These are phyloP conservation scores for Inga laurina DNA, from an alignment of 306 rosid genomes.

Conservation along the genomic window DNA sequence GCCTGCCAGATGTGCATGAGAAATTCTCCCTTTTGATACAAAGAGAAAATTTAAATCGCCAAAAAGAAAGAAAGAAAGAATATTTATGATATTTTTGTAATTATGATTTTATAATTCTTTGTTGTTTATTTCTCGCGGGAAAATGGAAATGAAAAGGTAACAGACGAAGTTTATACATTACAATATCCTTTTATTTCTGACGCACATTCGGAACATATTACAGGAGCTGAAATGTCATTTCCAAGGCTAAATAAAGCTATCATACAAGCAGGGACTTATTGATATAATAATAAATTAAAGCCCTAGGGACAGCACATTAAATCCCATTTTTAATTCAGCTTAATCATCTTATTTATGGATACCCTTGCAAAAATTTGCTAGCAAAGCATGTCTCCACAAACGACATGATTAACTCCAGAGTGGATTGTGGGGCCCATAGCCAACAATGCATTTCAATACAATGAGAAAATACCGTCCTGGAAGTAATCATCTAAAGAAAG, in stretches of 20 bases:
- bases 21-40: slow-evolving; percentile 40
- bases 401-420: slow-evolving; percentile 23
- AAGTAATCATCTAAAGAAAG: slow-evolving; percentile 28
- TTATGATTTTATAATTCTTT: neutral
- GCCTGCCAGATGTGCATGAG: neutral
- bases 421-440: slow-evolving; percentile 31
- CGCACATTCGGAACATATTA: neutral
- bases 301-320: slow-evolving; percentile 12
- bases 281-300: neutral
- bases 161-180: too few relatives aligned
- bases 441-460: slow-evolving; percentile 26
- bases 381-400: slow-evolving; percentile 16
- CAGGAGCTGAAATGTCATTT: neutral
- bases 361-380: slow-evolving; percentile 19
- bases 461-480: slow-evolving; percentile 32
- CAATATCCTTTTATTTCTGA: neutral
- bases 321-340: neutral
- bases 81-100: neutral
- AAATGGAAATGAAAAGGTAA: neutral
- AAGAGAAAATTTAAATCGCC: neutral
- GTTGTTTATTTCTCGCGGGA: neutral
- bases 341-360: slow-evolving; percentile 23
- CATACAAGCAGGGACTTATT: neutral
- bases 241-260: neutral
- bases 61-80: neutral